Percentiles rank a stretch among this genome's conserved stretches.
Conservation (phyloP, 495 filamentous ascomycete genomes). For the Pyronema domesticum region DNA sequence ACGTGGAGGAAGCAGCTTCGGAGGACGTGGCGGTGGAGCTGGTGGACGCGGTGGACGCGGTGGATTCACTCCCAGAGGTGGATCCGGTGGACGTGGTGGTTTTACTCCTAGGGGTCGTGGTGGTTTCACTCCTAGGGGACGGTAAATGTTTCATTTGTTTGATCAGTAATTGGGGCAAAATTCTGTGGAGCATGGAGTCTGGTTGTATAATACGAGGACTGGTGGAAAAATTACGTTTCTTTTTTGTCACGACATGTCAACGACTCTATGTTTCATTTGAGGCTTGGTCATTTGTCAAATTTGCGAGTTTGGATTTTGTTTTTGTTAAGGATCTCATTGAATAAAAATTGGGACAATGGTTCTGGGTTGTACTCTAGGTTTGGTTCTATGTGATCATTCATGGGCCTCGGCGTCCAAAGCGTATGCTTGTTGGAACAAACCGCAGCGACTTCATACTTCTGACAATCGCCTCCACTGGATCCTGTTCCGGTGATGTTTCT, state of each 20-base stretch:
- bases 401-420: conserved; percentile 40
- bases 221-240: neutral
- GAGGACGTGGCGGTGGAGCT: conserved; percentile 14
- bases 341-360: conserved; percentile 3
- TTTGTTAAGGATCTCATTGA: conserved; percentile 1
- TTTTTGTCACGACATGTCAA: neutral
- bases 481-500: too few species aligned
- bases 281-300: neutral
- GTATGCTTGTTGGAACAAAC: conserved; percentile 63
- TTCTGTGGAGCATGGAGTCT: neutral
- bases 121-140: neutral
- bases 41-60: conserved; percentile 25
- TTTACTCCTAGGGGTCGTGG: conserved; percentile 13
- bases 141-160: neutral
- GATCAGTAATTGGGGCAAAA: conserved; percentile 7
- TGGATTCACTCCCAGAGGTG: conserved; percentile 29
- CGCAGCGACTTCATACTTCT: conserved; percentile 66
- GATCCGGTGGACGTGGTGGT: conserved; percentile 29
- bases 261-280: neutral
- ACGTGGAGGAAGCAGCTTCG: conserved; percentile 24
- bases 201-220: neutral
- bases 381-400: neutral
- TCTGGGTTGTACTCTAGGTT: neutral
- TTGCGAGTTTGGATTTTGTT: neutral
- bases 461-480: conserved; percentile 52